These are phyloP conservation scores for Vaccinium vitisidaea DNA, from an alignment of 148 eudicot species.

Conservation along the genomic window DNA sequence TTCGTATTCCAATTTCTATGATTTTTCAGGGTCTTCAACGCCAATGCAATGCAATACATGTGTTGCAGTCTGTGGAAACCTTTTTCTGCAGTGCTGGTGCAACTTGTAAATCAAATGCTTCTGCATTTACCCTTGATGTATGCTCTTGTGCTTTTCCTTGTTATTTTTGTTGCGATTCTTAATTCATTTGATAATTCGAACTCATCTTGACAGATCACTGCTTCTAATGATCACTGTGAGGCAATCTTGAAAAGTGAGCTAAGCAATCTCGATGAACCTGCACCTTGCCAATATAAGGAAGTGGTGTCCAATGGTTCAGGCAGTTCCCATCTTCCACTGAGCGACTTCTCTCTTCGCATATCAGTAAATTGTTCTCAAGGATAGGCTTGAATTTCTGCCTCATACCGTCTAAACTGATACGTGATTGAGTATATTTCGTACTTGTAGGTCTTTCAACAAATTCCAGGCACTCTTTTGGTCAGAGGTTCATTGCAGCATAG, in stretches of 20 bases:
- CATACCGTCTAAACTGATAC: neutral
- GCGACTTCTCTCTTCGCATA: slow-evolving; percentile 48
- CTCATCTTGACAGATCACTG: slow-evolving; percentile 39
- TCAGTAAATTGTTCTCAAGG: slow-evolving; percentile 37
- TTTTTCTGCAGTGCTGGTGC: slow-evolving; percentile 57
- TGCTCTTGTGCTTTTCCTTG: slow-evolving; percentile 22
- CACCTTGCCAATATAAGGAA: slow-evolving; percentile 18
- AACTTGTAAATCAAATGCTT: slow-evolving; percentile 53
- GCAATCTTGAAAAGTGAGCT: slow-evolving; percentile 46
- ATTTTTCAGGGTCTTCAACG: slow-evolving; percentile 70
- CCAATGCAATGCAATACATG: slow-evolving; percentile 58
- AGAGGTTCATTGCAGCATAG: slow-evolving; percentile 63
- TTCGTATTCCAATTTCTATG: neutral
- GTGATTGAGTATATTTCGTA: neutral
- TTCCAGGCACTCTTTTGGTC: slow-evolving; percentile 82
- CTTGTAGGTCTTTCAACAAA: slow-evolving; percentile 84
- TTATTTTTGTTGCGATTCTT: neutral
- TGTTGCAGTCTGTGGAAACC: slow-evolving; percentile 67
- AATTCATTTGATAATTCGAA: neutral
- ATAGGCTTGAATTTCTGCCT: slow-evolving; percentile 13
- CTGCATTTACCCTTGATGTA: slow-evolving; percentile 72
- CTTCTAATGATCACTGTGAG: slow-evolving; percentile 46
- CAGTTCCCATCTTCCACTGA: slow-evolving; percentile 14
- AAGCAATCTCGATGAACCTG: slow-evolving; percentile 26
- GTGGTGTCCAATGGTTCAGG: slow-evolving; percentile 27